phyloP scores from a whole-genome alignment of 2,329 filamentous ascomycete species.

The Clarireedia sp. region DNA sequence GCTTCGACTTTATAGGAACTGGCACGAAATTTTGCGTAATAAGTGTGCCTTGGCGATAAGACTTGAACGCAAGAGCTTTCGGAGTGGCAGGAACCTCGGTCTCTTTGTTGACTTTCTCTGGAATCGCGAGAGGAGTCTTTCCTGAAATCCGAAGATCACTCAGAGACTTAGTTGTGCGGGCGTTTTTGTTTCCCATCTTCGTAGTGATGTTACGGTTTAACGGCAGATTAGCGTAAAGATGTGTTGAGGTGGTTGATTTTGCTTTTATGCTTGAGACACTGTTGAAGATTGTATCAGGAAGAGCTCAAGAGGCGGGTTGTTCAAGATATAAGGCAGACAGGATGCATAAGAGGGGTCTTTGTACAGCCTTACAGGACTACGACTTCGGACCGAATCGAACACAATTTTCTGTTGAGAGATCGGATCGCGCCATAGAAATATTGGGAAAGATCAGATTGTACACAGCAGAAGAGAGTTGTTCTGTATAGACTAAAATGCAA shows the following conservation, averaged over 20 bases:
- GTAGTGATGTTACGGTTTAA: neutral
- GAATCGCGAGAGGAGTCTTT: neutral
- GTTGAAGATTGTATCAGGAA: no score
- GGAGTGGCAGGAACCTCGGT: neutral
- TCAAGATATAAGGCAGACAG: no score
- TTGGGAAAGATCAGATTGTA: no score
- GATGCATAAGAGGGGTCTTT: no score
- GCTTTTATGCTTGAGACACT: no score
- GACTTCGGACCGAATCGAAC: no score
- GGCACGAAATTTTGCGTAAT: conserved; percentile 3
- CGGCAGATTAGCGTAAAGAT: neutral
- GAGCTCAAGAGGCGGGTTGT: no score
- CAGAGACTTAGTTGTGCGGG: neutral
- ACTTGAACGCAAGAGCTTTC: conserved; percentile 4
- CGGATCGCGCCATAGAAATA: no score
- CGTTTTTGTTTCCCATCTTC: conserved; percentile 8
- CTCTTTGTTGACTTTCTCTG: neutral
- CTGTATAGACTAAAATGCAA: no score
- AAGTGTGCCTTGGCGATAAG: conserved; percentile 5
- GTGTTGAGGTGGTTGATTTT: neutral
- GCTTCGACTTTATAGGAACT: neutral
- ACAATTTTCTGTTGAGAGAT: no score
- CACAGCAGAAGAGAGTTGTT: no score
- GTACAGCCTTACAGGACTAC: no score
- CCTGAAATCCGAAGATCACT: neutral